Evolutionary conservation across 2,329 filamentous ascomycete species (phyloP), one percentile per base, ranked within the genome.

Genomic region (Penicillium fuscoglaucum): DNA sequence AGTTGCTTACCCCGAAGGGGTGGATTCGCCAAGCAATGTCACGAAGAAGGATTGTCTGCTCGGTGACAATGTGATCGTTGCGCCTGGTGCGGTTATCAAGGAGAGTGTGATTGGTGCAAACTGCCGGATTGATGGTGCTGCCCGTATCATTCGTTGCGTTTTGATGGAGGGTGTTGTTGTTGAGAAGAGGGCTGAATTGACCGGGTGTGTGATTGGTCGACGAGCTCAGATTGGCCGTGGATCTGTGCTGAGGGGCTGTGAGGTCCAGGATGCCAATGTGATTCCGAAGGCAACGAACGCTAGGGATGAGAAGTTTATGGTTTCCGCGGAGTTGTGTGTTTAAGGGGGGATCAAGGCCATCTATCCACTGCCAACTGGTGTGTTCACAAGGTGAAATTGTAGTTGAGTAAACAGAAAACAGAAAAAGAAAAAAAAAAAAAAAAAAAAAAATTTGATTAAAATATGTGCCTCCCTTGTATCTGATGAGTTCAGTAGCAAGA

Each of bases 101-200:
- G 54, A 57, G 24, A 57, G 54, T 3, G 48, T 51, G 6, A 45
- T 57, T 1, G 54, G 37, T 9, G 48, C 54, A 5, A 52, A 52
- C 2, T 57, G 54, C 10, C 54, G 52, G 6, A 45, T 57, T 24
- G 28, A 17, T 7, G 7, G n/a, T 1, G 40, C 47, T 4, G 54
- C 47, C 13, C 54, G 54, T 13, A 52, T 57, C n/a, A 15, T 28
- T 31, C 47, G 54, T 13, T 57, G 47, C 4, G 54, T 57, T 17
- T 2, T 57, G 21, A 57, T 57, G 54, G 54, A 57, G 3, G 47
- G 47, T 0, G 54, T 28, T 2, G 40, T 57, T 7, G 29, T 57
- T 8, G 54, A 57, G 24, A 8, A n/a, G 4, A 44, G 40, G 7
- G 54, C 31, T 26, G n/a, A 45, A 6, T 12, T 57, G 24, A 57